Base-by-base conservation (phyloP, 148 eudicot genomes). In the Beta vulgaris region DNA sequence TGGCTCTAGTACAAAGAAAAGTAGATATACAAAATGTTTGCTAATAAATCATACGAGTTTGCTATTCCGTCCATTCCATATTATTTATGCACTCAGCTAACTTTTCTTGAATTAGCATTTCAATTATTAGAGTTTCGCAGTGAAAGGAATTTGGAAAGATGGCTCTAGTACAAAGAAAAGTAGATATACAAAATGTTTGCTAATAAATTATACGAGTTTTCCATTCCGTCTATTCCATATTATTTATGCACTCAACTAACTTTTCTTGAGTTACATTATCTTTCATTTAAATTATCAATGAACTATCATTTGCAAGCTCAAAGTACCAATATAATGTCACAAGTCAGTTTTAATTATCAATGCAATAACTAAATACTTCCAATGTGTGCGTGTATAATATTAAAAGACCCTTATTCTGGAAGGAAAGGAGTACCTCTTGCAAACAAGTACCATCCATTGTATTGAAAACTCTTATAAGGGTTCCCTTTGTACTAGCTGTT, bases 361-460 rank as follows among this genome's bases (percentile, higher is more conserved):
- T 53, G 9, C 26, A 21, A 19, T 53, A 21, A 19, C 0, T 19
- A 1, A 53, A 39, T 39, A 39, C 4, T 39, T 3, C 43, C 4
- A 53, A 19, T 15, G 25, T 21, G 6, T 53, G 5, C n/a, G 9
- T 29, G 36, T n/a, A 59, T 26, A 59, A 28, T 21, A 21, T 59
- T 59, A 29, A 51, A 51, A 59, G 19, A 29, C 37, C 32, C 2
- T 28, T 29, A 59, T 59, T 59, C 21, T 32, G 36, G 42, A 29
- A 34, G 35, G 67, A 14, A 32, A 62, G 67, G n/a, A 51, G 29
- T 91, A 95, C 99, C 99, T 95, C 99, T 85, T 95, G 99, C 82
- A 95, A 83, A 77, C 81, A 88, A 81, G 97, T 86, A 57, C 99
- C 99, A 82, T 95, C 97, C 92, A 95, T 83, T 18, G 99, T 90